Evolutionary conservation across 2,329 filamentous ascomycete species (phyloP), one percentile per base, ranked within the genome.

Genomic region (Trichoderma arundinaceum): DNA sequence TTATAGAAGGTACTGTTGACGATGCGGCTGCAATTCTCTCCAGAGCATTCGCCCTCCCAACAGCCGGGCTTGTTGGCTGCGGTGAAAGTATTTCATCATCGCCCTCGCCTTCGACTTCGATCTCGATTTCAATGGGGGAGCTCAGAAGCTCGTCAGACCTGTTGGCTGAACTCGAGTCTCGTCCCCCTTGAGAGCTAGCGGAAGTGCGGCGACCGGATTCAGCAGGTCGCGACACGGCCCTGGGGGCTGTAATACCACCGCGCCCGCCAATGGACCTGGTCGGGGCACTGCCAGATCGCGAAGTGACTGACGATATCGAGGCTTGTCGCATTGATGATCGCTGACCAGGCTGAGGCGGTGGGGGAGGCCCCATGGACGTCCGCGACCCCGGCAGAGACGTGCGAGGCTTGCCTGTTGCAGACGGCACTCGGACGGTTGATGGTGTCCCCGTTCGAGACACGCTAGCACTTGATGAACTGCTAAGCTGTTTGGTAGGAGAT

Each of bases 301-400:
- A 71, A 7, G 74, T 69, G 7, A 72, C 71, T n/a, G 82, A 80
- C 7, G 82, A 80, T 12, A 75, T 74, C 2, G 84, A 83, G 10
- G 79, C 70, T 58, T 82, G 80, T 66, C 84, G 79, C 60, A 78
- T 75, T 8, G 77, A 41, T 22, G 53, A 73, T 68, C 80, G 78
- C 39, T 81, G 71, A 1, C 78, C 73, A 3, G 84, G 84, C 7
- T 80, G 76, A 1, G 84, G 77, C 5, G 90, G 75, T 1, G 84
- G 77, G 8, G 90, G 88, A 39, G 90, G 89, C 1, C 86, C 88
- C 88, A 92, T 91, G 4, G 89, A 90, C 8, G 85, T 81, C 70
- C 89, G 84, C 43, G 79, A 77, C 33, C 78, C 81, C n/a, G 77
- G 77, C n/a, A 85, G 74, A 44, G 86, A 84, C 44, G 86, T 79